Evolutionary conservation across 345 rosid species (phyloP).

Genomic region (Bruguiera sexangula): DNA sequence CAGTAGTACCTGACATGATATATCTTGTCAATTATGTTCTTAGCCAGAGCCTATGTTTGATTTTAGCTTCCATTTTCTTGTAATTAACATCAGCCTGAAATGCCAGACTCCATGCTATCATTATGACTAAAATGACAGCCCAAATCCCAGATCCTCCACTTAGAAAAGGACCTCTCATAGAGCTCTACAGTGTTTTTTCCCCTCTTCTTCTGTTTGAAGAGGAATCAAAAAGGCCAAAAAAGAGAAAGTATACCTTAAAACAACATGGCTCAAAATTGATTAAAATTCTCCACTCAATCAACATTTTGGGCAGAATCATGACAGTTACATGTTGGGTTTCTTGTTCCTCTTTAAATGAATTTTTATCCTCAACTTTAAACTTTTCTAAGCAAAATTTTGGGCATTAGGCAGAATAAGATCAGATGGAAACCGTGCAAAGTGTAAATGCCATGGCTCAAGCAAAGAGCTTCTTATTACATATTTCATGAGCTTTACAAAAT

Average conservation of each 20-base stretch:
- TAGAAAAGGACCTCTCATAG: not conserved
- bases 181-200: not conserved
- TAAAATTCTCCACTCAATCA: not conserved
- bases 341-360: not conserved
- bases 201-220: not conserved
- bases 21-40: not conserved
- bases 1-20: not conserved
- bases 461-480: no score
- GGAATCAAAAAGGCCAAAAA: not conserved
- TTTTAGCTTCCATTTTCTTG: not conserved
- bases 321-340: not conserved
- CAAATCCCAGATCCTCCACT: not conserved
- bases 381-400: not conserved
- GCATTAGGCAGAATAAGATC: not conserved
- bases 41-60: not conserved
- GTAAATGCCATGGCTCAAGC: no score
- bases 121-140: not conserved
- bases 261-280: not conserved
- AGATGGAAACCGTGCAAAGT: no score
- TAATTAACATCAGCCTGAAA: not conserved
- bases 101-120: no score
- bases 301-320: not conserved
- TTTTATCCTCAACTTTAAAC: not conserved
- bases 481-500: no score
- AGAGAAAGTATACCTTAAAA: not conserved